These are phyloP conservation scores for Xanthoconium stramineum DNA, from an alignment of 768 basidiomycete genomes.

Conservation along the genomic window DNA sequence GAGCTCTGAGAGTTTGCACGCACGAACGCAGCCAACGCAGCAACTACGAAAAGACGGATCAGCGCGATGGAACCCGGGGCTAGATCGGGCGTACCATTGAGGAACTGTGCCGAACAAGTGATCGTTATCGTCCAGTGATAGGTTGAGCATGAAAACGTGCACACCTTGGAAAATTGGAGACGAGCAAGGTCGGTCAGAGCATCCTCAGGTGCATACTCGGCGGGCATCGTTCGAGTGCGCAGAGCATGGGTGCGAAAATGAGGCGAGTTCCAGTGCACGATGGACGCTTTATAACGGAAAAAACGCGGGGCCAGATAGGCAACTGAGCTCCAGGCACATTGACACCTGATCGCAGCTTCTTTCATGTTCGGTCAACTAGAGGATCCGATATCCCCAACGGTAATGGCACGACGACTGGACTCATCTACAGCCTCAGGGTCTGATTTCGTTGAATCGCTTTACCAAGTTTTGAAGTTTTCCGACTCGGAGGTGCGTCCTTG, in stretches of 20 bases:
- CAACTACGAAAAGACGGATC: slow-evolving; percentile 9
- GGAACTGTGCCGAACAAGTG: slow-evolving; percentile 1
- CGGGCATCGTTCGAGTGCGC: slow-evolving; percentile 4
- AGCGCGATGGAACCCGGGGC: neutral
- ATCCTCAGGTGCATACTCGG: neutral
- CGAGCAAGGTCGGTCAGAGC: slow-evolving; percentile 10
- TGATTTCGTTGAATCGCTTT: too few species aligned
- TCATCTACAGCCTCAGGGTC: too few species aligned
- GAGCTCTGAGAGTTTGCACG: neutral
- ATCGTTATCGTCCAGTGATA: neutral
- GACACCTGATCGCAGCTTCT: too few species aligned
- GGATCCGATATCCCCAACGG: too few species aligned
- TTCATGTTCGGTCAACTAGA: too few species aligned
- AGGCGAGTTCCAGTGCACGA: too few species aligned
- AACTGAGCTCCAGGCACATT: too few species aligned
- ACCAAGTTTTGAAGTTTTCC: too few species aligned
- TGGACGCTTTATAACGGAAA: slow-evolving; percentile 1
- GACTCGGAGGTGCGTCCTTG: too few species aligned
- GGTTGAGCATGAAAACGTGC: neutral
- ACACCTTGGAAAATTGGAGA: slow-evolving; percentile 23
- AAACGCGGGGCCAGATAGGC: neutral
- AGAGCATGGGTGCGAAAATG: neutral
- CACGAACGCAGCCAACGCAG: slow-evolving; percentile 19
- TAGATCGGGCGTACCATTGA: slow-evolving; percentile 13
- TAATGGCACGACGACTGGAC: too few species aligned